Percentiles rank a stretch among this genome's conserved stretches.
phyloP scores from a whole-genome alignment of 2,329 filamentous ascomycete genomes.

The Botrytis fragariae region DNA sequence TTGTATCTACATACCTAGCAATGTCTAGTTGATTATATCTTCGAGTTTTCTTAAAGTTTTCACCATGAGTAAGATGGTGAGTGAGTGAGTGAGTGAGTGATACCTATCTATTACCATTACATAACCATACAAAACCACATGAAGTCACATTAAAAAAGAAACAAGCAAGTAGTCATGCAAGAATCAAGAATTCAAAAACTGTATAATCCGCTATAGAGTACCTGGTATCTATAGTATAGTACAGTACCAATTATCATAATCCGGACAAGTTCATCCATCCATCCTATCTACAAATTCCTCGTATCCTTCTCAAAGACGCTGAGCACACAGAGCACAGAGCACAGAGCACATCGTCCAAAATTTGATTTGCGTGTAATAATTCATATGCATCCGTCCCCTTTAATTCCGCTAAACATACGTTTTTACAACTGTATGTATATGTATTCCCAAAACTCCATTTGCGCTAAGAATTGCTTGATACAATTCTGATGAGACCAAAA shows the following conservation, averaged over 20 bases:
- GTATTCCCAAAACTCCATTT: slow-evolving; percentile 8
- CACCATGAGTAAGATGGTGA: too few species aligned
- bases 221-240: background rate
- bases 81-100: too few species aligned
- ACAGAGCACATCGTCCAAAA: background rate
- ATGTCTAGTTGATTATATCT: too few species aligned
- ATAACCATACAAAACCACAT: background rate
- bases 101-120: too few species aligned
- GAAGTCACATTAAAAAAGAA: background rate
- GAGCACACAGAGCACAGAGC: background rate
- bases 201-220: background rate
- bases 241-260: background rate
- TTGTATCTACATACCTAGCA: too few species aligned
- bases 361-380: background rate
- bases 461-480: background rate
- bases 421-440: slow-evolving; percentile 1
- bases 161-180: background rate
- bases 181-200: background rate
- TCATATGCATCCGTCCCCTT: background rate
- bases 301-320: background rate
- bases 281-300: background rate
- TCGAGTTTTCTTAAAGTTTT: too few species aligned
- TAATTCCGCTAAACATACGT: slow-evolving; percentile 7
- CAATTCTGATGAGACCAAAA: background rate
- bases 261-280: background rate